A percentile compares a stretch with the other conserved stretches of the same genome.
Conservation (phyloP, 192 early-diverging fungal genomes). For the Jimgerdemannia flammicorona region DNA sequence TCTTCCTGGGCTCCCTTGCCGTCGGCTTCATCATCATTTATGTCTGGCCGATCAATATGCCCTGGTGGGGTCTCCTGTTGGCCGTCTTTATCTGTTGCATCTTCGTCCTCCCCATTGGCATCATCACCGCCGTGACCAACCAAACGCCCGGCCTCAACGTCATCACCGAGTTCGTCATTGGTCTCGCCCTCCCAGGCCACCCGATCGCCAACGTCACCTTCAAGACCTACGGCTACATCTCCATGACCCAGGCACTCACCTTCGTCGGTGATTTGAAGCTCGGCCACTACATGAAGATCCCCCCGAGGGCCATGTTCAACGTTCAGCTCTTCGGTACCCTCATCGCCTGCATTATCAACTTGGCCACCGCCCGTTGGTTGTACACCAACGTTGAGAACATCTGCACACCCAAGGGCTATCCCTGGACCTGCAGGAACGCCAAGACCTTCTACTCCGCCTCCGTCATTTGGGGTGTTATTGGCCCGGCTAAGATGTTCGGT, state of each 20-base stretch:
- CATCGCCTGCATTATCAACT: constrained; percentile 62
- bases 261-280: constrained; percentile 70
- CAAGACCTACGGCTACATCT: constrained; percentile 64
- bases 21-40: constrained; percentile 46
- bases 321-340: constrained; percentile 76
- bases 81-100: constrained; percentile 54
- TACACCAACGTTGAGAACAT: constrained; percentile 35
- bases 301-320: constrained; percentile 76
- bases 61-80: constrained; percentile 75
- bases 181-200: constrained; percentile 57
- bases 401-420: constrained; percentile 33
- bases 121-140: constrained; percentile 78
- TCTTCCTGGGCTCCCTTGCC: constrained; percentile 40
- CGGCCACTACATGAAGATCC: constrained; percentile 80
- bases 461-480: constrained; percentile 79
- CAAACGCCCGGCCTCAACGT: constrained; percentile 76
- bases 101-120: constrained; percentile 77
- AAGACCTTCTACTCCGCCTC: constrained; percentile 63
- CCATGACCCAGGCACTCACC: constrained; percentile 53
- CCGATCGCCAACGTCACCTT: constrained; percentile 64
- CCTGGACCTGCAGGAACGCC: constrained; percentile 54
- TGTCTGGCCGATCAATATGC: constrained; percentile 56
- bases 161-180: constrained; percentile 69
- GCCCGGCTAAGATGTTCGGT: constrained; percentile 66
- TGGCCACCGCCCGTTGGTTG: constrained; percentile 65